Base-by-base conservation (phyloP, 75 land plant species). In the Gnetum montanum region DNA sequence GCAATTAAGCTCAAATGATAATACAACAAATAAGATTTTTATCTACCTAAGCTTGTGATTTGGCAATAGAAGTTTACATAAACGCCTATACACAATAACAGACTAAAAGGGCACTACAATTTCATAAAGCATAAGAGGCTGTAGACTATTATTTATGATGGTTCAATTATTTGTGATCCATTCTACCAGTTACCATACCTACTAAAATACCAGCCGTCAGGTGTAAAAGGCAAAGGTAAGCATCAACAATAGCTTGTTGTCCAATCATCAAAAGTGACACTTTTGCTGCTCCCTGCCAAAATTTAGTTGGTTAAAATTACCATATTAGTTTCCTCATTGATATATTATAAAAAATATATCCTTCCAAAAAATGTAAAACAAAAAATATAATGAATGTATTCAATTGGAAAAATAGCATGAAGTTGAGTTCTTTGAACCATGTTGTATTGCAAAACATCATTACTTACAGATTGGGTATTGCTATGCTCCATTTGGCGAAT, bases 401-500 rank as follows among this genome's bases (percentile, higher is more conserved):
- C 4, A 4, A 5, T 57, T 35, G 41, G 11, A 4, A 16, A 7
- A n/a, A 22, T 8, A 58, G 5, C 10, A 43, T n/a, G n/a, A n/a
- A n/a, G n/a, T n/a, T n/a, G n/a, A n/a, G n/a, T n/a, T n/a, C n/a
- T n/a, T n/a, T n/a, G n/a, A n/a, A n/a, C n/a, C n/a, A n/a, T n/a
- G n/a, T n/a, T n/a, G n/a, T n/a, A n/a, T n/a, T n/a, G n/a, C n/a
- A n/a, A n/a, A n/a, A n/a, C n/a, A n/a, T n/a, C n/a, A n/a, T 10
- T 33, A 35, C 86, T 77, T 71, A 94, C 98, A 50, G 98, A 94
- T 59, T 94, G 98, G n/a, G 98, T 94, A 49, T 85, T 94, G 64
- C 96, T 83, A 62, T 94, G 96, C 66, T 94, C 98, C 98, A 94
- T 94, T 67, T 94, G 98, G 20, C 91, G 72, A 40, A 94, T 89